Evolutionary conservation across 768 basidiomycete species (phyloP).

Genomic region (Naematelia encephala): DNA sequence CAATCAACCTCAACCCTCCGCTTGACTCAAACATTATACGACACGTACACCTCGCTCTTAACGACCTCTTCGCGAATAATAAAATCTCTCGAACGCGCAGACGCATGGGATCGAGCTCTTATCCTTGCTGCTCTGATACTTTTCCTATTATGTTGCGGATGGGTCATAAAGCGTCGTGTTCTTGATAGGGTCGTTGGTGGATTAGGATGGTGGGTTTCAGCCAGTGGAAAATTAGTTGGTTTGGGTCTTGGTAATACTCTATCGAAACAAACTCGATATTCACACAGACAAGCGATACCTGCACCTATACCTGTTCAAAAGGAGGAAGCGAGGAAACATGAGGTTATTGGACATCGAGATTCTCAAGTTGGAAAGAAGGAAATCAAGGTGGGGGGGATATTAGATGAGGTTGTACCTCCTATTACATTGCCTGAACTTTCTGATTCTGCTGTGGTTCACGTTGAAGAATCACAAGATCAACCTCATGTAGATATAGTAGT

Average conservation of each 20-base stretch:
- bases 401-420: neutral
- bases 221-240: constrained; percentile 32
- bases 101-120: constrained; percentile 86
- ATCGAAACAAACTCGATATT: too few relatives aligned
- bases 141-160: constrained; percentile 78
- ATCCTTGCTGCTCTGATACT: constrained; percentile 75
- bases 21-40: constrained; percentile 72
- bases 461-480: neutral
- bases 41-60: constrained; percentile 57
- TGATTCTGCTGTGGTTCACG: neutral
- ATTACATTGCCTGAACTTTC: too few relatives aligned
- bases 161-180: constrained; percentile 82
- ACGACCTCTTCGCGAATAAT: constrained; percentile 78
- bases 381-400: too few relatives aligned
- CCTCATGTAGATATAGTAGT: neutral
- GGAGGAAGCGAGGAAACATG: too few relatives aligned
- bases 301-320: too few relatives aligned
- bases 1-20: constrained; percentile 74
- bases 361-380: too few relatives aligned
- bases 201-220: constrained; percentile 74
- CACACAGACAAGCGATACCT: too few relatives aligned
- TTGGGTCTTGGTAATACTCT: constrained; percentile 23
- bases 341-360: too few relatives aligned
- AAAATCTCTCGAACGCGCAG: constrained; percentile 79
- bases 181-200: constrained; percentile 73